Base-by-base conservation (phyloP, 2,329 filamentous ascomycete genomes). In the Diaporthe caulivora region DNA sequence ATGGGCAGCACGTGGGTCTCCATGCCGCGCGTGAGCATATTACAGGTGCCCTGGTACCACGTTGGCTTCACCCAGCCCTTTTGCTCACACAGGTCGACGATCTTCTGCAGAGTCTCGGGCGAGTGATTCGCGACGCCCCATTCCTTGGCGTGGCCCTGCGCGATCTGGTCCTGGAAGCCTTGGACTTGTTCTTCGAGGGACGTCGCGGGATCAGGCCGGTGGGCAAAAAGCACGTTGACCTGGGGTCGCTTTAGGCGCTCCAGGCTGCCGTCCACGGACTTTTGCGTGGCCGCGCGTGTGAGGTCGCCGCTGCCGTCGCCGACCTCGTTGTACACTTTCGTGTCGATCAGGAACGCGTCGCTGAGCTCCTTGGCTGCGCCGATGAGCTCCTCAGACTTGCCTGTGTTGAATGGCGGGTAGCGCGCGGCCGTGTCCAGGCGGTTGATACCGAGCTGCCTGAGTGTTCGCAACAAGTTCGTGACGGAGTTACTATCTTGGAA, bases 41-140 rank as follows among this genome's bases (percentile, higher is more conserved):
- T 84, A 74, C 85, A 85, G 17, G 80, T 78, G 40, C 83, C 83
- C 58, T 86, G 83, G 65, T 85, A 86, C 70, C 80, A 82, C 8
- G 74, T 78, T 0, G 83, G 84, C 65, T 84, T 83, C n/a, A 77
- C 73, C 77, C 80, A 83, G 47, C 76, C 77, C 3, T 82, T 78
- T 54, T 78, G 57, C 26, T 83, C 81, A 75, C 80, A 82, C 21
- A 83, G 75, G 6, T 77, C 75, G 37, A 84, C 73, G 34, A 80
- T 80, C 24, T 80, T 72, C 65, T 80, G 74, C 1, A 85, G 77
- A 24, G 79, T 76, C 5, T 77, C 72, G 0, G 79, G 76, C 0
- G 79, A 72, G 21, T 81, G 79, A 72, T 85, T 85, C 18, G 82
- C 83, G 0, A 86, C 77, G 1, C 83, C 83, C 76, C 83, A 82